phyloP scores from a whole-genome alignment of 1,139 yeast genomes.

The Fermentozyma sake region DNA sequence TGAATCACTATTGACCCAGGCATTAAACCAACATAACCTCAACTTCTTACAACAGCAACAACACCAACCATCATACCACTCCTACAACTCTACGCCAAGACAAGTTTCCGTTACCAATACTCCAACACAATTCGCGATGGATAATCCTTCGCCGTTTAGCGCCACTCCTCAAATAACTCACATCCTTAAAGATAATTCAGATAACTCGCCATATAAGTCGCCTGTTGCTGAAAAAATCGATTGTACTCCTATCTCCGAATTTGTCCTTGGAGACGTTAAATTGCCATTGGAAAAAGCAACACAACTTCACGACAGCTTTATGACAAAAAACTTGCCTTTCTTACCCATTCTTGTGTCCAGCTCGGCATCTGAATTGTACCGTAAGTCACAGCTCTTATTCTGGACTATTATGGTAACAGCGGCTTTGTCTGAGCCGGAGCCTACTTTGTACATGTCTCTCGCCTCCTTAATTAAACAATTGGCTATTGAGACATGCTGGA shows the following conservation, averaged over 20 bases:
- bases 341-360: constrained; percentile 74
- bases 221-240: constrained; percentile 15
- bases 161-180: constrained; percentile 8
- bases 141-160: constrained; percentile 6
- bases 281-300: constrained; percentile 65
- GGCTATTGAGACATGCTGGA: constrained; percentile 93
- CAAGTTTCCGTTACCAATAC: constrained; percentile 7
- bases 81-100: constrained; percentile 2
- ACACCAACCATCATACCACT: constrained; percentile 10
- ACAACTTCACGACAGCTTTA: constrained; percentile 65
- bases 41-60: constrained; percentile 24
- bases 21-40: constrained; percentile 45
- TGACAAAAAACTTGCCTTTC: constrained; percentile 64
- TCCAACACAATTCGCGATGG: constrained; percentile 11
- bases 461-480: constrained; percentile 78
- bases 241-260: constrained; percentile 41
- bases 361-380: constrained; percentile 72
- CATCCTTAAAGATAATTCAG: constrained; percentile 21
- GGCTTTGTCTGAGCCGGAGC: constrained; percentile 81
- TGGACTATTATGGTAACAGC: constrained; percentile 92
- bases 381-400: constrained; percentile 78
- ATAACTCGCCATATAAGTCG: constrained; percentile 20
- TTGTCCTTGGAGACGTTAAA: constrained; percentile 69
- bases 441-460: constrained; percentile 70
- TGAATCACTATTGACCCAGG: constrained; percentile 64